Base-by-base conservation (phyloP, 768 basidiomycete genomes). In the Trametopsis cervina region DNA sequence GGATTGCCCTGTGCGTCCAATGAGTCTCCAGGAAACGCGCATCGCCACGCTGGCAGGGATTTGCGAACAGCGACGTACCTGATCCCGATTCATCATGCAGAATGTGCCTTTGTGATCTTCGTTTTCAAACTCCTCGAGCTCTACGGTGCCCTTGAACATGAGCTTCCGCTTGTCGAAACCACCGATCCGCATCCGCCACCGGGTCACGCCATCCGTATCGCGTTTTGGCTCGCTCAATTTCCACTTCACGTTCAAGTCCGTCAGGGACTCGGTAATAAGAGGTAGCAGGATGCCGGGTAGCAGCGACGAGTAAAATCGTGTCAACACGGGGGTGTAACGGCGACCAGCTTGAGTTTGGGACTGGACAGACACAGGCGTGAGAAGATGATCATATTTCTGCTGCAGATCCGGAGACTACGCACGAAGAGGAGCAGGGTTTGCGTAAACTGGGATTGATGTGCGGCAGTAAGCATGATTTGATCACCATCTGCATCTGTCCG, bases 401-500 rank as follows among this genome's bases (percentile, higher is more conserved):
- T n/a, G n/a, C n/a, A 35, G 38, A 42, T 20, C 23, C 38, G 44
- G 6, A 50, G 49, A 15, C 29, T n/a, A 73, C 85, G 49, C 56
- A 91, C 89, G 69, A 91, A 92, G 44, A 92, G 75, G 69, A 88
- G 76, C 15, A 93, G 72, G 0, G 80, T 71, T 56, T 88, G 85
- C 0, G 88, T 88, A 63, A 93, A 93, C 56, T 89, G 86, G 0
- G 85, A 80, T 36, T 70, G 68, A 42, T 72, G 70, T 7, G 72
- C 69, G 3, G 72, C 74, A 2, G 81, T 72, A 21, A 72, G 63
- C 81, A 86, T 85, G 52, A 75, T 66, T 37, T 73, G 63, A 55
- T 85, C 83, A 12, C 70, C 79, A 46, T 89, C 83, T 4, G 61
- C 66, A 49, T 80, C 78, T 29, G 67, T 39, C 9, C 46, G 38